A percentile compares a stretch with the other conserved stretches of the same genome.
Evolutionary conservation across 2,329 filamentous ascomycete genomes (phyloP).

Genomic region (Torrubiellomyces zombiae): DNA sequence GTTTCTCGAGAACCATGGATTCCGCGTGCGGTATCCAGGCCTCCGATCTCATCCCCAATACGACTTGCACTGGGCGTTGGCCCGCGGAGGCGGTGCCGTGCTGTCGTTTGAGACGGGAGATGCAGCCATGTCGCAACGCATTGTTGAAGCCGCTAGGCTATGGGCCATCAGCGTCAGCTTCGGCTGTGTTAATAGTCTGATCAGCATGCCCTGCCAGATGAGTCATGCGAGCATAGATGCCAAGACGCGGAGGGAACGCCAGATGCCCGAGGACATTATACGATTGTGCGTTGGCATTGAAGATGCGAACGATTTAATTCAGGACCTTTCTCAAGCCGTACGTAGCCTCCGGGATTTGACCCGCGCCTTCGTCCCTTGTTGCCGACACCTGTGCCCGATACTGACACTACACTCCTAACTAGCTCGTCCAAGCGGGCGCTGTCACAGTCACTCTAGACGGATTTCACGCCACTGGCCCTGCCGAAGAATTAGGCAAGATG

Average conservation of each 20-base stretch:
- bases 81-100: conserved; percentile 83
- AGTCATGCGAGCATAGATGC: conserved; percentile 97
- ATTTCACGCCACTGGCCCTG: conserved; percentile 45
- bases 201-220: conserved; percentile 99
- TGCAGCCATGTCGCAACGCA: conserved; percentile 65
- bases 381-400: background rate
- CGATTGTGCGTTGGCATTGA: conserved; percentile 93
- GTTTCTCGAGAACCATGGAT: conserved; percentile 81
- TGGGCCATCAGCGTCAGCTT: conserved; percentile 97
- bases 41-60: conserved; percentile 93
- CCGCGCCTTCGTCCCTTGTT: background rate
- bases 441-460: conserved; percentile 74
- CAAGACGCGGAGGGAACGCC: conserved; percentile 73
- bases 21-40: conserved; percentile 89
- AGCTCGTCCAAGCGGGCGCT: conserved; percentile 88
- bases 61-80: conserved; percentile 88
- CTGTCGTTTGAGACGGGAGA: conserved; percentile 94
- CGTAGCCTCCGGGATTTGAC: conserved; percentile 22
- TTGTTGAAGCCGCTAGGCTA: conserved; percentile 80
- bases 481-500: conserved; percentile 16
- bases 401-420: background rate
- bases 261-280: conserved; percentile 95
- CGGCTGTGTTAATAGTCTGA: conserved; percentile 93
- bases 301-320: conserved; percentile 77
- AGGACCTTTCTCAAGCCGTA: conserved; percentile 82